These are phyloP conservation scores for Globisporangium nunn DNA, from an alignment of 352 stramenopile species.

Conservation along the genomic window DNA sequence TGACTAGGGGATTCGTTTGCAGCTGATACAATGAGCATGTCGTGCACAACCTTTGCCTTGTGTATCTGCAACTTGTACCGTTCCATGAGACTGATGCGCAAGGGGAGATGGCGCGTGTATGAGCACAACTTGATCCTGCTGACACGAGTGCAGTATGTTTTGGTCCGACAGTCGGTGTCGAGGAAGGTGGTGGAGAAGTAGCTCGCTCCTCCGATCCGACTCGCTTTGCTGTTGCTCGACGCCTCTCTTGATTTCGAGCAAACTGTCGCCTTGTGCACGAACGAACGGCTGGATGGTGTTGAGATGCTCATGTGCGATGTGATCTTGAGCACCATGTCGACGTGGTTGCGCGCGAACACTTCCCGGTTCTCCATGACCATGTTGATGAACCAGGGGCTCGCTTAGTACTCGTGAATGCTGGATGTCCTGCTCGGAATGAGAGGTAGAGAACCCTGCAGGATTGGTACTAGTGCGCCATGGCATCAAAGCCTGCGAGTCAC, in stretches of 20 bases:
- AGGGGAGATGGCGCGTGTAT: slow-evolving; percentile 1
- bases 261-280: neutral
- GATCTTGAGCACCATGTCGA: slow-evolving; percentile 17
- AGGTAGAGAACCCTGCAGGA: slow-evolving; percentile 1
- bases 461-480: slow-evolving; percentile 3
- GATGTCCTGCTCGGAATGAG: slow-evolving; percentile 1
- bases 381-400: slow-evolving; percentile 13
- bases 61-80: slow-evolving; percentile 1
- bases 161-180: neutral
- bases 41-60: slow-evolving; percentile 1
- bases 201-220: neutral
- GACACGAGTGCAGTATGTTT: neutral
- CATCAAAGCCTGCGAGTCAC: neutral
- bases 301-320: slow-evolving; percentile 19
- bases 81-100: slow-evolving; percentile 7
- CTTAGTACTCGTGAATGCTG: neutral
- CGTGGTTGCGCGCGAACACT: slow-evolving; percentile 9
- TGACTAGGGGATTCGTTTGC: too few relatives aligned
- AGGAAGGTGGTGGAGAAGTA: neutral
- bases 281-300: slow-evolving; percentile 12
- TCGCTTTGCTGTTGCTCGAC: neutral
- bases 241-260: neutral
- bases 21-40: neutral
- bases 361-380: slow-evolving; percentile 21
- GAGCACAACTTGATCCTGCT: neutral